Conservation (phyloP, 805 yeast genomes). For the Wickerhamomyces xylosicus region DNA sequence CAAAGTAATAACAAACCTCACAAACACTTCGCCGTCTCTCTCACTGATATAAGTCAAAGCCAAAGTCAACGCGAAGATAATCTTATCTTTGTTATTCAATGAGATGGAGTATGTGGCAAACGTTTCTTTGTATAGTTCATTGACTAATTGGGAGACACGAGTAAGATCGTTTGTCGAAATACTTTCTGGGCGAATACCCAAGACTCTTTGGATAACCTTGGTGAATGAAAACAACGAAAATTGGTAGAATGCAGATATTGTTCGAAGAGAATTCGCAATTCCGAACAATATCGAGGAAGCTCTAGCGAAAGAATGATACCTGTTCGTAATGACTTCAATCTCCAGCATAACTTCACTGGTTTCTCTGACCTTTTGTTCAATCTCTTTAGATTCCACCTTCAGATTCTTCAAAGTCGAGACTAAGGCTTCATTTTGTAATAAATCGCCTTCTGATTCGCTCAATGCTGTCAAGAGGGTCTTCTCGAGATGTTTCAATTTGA, state of each 20-base stretch:
- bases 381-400: conserved; percentile 49
- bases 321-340: conserved; percentile 36
- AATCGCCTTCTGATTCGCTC: conserved; percentile 44
- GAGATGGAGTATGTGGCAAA: conserved; percentile 35
- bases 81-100: conserved; percentile 24
- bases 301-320: conserved; percentile 44
- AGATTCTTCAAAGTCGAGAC: conserved; percentile 51
- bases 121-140: conserved; percentile 33
- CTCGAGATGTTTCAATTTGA: conserved; percentile 46
- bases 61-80: conserved; percentile 29
- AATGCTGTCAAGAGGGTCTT: conserved; percentile 45
- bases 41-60: conserved; percentile 17
- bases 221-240: too few relatives aligned
- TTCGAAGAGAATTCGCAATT: conserved; percentile 42
- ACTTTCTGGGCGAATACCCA: conserved; percentile 2
- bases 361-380: conserved; percentile 42
- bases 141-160: conserved; percentile 24
- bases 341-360: conserved; percentile 43
- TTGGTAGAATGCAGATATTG: too few relatives aligned
- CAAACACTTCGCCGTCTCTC: conserved; percentile 10
- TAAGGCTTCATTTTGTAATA: conserved; percentile 59
- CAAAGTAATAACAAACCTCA: conserved; percentile 5
- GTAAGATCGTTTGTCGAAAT: neutral
- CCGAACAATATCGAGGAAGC: conserved; percentile 42
- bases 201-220: conserved; percentile 23